Base-by-base conservation (phyloP, 2,329 filamentous ascomycete genomes). In the Sclerotinia nivalis region DNA sequence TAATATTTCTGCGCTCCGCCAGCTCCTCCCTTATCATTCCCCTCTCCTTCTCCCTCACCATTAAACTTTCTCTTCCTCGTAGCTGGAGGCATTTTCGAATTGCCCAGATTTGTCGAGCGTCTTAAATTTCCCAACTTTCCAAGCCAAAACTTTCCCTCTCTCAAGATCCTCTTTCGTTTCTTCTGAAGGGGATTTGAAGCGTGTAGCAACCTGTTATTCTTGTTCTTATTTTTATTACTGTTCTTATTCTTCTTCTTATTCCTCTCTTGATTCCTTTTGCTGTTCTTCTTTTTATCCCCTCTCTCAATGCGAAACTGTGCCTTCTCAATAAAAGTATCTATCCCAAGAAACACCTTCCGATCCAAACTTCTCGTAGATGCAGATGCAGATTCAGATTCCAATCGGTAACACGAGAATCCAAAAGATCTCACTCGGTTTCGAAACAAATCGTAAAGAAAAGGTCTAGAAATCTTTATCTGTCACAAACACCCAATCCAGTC, bases 1-100 rank as follows among this genome's bases (percentile, higher is more conserved):
- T 91, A 91, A 77, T 83, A 91, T 75, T 69, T 66, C n/a, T 20
- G 31, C 12, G 60, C 20, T 12, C 43, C 45, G 4, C 12, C 58
- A 13, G 62, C 71, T 31, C 52, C 34, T 64, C 67, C 47, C 49
- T 65, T 65, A 15, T 65, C 61, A n/a, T 40, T 37, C 0, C n/a
- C 47, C 60, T 64, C 60, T 64, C 22, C 34, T 22, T 25, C 55
- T 43, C n/a, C 49, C 6, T 50, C 54, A 6, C 74, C 74, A 12
- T 64, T 70, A 40, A 73, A 58, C 64, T 78, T 78, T 28, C 76
- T 71, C 59, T 78, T 78, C 64, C 75, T 77, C 1, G 75, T 73
- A 7, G 61, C 58, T 20, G 68, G 34, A 56, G 71, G 68, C 72
- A 75, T 75, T 25, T 18, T 58, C 15, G 40, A 25, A 43, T 10